These are phyloP conservation scores for Penicillium herquei DNA, from an alignment of 495 filamentous ascomycete genomes.

Conservation along the genomic window DNA sequence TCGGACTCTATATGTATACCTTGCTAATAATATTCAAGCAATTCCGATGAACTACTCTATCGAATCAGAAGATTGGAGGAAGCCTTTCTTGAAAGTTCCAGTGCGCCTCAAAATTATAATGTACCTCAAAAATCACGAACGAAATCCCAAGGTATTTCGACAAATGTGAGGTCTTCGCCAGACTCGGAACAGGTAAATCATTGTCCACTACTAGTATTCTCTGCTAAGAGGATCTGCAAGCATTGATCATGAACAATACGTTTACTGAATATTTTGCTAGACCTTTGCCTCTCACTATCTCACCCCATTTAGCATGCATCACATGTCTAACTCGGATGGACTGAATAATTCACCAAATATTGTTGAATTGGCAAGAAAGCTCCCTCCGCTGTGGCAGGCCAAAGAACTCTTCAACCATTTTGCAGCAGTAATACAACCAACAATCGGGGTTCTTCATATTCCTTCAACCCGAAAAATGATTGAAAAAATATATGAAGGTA, in stretches of 20 bases:
- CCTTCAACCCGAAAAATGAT: constrained; percentile 20
- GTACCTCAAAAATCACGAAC: not conserved
- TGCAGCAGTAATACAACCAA: constrained; percentile 19
- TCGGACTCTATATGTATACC: not conserved
- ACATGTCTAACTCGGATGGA: not conserved
- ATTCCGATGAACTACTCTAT: constrained; percentile 15
- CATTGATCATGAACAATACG: not conserved
- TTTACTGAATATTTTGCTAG: not conserved
- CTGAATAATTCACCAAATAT: not conserved
- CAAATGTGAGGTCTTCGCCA: not conserved
- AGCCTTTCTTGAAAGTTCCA: constrained; percentile 3
- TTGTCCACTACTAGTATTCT: not conserved
- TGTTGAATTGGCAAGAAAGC: constrained; percentile 7
- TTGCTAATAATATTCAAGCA: constrained; percentile 5
- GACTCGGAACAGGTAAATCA: not conserved
- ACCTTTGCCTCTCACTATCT: constrained; percentile 9
- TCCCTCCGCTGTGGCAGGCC: constrained; percentile 26
- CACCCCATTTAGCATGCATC: constrained; percentile 14
- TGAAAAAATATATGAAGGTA: constrained; percentile 21
- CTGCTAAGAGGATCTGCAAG: not conserved
- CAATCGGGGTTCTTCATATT: constrained; percentile 26
- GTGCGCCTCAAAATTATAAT: not conserved
- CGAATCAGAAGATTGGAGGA: constrained; percentile 16
- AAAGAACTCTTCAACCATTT: constrained; percentile 26
- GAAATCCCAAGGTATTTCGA: not conserved